phyloP scores from a whole-genome alignment of 768 basidiomycete species.

The Rubroboletus pulcherrimus region DNA sequence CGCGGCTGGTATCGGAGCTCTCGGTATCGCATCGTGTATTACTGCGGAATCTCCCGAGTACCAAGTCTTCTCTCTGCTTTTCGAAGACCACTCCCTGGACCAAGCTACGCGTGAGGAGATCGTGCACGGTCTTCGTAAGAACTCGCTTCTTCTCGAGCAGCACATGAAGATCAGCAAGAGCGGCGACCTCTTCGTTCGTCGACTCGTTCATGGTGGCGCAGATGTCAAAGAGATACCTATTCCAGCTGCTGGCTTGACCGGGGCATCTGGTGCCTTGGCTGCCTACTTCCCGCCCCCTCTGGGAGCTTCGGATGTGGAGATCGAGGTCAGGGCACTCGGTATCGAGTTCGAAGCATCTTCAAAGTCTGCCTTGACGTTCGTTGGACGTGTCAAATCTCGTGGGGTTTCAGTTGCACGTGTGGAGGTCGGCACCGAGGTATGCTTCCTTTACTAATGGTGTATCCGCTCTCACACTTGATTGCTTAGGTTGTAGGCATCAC shows the following conservation, averaged over 20 bases:
- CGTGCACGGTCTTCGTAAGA: slow-evolving; percentile 26
- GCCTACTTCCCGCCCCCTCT: slow-evolving; percentile 21
- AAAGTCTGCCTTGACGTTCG: slow-evolving; percentile 15
- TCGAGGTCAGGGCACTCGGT: slow-evolving; percentile 16
- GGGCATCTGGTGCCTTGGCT: slow-evolving; percentile 8
- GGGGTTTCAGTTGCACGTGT: slow-evolving; percentile 5
- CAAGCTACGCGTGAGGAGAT: slow-evolving; percentile 20
- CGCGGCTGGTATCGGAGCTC: slow-evolving; percentile 28
- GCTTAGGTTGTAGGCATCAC: slow-evolving; percentile 19
- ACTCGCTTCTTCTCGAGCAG: slow-evolving; percentile 25
- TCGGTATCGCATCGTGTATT: slow-evolving; percentile 28
- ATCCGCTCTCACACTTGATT: background rate
- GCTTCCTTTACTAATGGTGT: background rate
- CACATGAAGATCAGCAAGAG: slow-evolving; percentile 27
- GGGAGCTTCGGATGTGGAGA: slow-evolving; percentile 17
- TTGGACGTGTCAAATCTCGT: slow-evolving; percentile 17
- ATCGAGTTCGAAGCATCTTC: slow-evolving; percentile 1
- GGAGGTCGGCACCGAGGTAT: slow-evolving; percentile 10
- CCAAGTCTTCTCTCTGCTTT: slow-evolving; percentile 26
- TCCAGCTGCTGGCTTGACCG: slow-evolving; percentile 13
- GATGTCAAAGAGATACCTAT: slow-evolving; percentile 17
- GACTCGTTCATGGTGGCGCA: slow-evolving; percentile 26
- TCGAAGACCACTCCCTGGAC: slow-evolving; percentile 28
- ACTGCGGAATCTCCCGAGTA: slow-evolving; percentile 30
- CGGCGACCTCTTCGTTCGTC: slow-evolving; percentile 28